Percentiles rank a stretch among this genome's conserved stretches.
phyloP scores from a whole-genome alignment of 208 protist genomes.

The Acanthamoeba polyphaga region DNA sequence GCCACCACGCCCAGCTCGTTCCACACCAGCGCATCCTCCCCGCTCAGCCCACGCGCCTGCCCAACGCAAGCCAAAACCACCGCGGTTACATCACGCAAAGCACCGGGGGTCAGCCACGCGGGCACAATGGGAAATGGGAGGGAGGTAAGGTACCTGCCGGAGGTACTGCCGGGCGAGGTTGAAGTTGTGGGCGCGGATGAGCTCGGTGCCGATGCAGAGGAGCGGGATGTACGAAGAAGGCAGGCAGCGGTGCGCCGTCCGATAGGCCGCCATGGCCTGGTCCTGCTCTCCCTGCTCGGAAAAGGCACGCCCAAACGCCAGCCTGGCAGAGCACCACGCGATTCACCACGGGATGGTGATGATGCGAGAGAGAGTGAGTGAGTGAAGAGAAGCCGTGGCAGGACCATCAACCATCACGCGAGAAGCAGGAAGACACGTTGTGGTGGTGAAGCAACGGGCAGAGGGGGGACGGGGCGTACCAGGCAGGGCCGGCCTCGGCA shows the following conservation, averaged over 20 bases:
- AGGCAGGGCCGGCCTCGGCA: constrained; percentile 3
- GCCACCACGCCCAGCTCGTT: constrained; percentile 86
- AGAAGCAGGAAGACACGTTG: background rate
- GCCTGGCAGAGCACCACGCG: constrained; percentile 48
- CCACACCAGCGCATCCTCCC: constrained; percentile 80
- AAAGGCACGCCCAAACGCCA: constrained; percentile 85
- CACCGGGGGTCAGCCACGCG: too few species aligned
- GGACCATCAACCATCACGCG: too few species aligned
- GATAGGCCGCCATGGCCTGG: constrained; percentile 85
- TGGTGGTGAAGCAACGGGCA: background rate
- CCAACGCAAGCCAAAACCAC: background rate
- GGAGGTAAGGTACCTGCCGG: background rate
- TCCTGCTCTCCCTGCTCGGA: constrained; percentile 83
- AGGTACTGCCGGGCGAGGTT: constrained; percentile 83
- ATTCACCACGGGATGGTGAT: too few species aligned
- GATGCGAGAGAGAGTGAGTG: background rate
- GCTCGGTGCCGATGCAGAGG: constrained; percentile 85
- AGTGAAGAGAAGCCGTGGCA: background rate
- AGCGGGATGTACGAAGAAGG: constrained; percentile 76
- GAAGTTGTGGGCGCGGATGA: constrained; percentile 79
- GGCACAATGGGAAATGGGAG: background rate
- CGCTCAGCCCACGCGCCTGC: background rate
- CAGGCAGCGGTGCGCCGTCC: constrained; percentile 80
- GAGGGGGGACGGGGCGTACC: background rate
- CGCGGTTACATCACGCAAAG: too few species aligned